Base-by-base conservation (phyloP, 371 early-diverging fungal genomes). In the Saksenaea oblongispora region DNA sequence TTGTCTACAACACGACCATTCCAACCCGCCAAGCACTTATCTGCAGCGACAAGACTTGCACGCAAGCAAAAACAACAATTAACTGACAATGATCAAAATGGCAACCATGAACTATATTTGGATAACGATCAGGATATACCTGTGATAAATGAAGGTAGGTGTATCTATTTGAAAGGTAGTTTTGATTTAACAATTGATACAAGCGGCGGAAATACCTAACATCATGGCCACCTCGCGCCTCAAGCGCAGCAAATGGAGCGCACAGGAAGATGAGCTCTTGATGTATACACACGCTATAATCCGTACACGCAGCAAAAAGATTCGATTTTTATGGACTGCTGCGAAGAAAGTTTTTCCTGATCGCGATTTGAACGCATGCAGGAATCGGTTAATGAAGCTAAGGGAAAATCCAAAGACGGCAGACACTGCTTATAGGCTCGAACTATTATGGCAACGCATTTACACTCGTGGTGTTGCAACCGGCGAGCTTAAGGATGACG, bases 241-340 rank as follows among this genome's bases (percentile, higher is more conserved):
- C 13, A 58, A 28, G n/a, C 70, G 82, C 22, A 31, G 34, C 0
- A n/a, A 15, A 0, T 88, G 86, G 85, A 68, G 70, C 4, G 35
- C 54, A 1, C 67, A 80, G 13, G 85, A 86, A 41, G 87, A 87
- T 54, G 83, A 85, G 1, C n/a, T 79, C 0, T 58, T 88, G 13
- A 37, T 84, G 13, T 71, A 75, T 47, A 59, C 66, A 14, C 73
- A 75, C 58, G 72, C 62, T 14, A 76, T 85, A 28, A 22, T 84
- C 3, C 58, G 62, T 44, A 14, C 42, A 28, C 72, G 75, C 22
- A 39, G 54, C 7, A 34, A 39, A 15, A 53, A 57, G 5, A 22
- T 34, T 27, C 63, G 75, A n/a, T 74, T 84, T 34, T 36, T 61
- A 2, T 88, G 87, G 85, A 34, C 26, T 18, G 65, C 77, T 54